phyloP scores from a whole-genome alignment of 2,329 filamentous ascomycete genomes.

The Tolypocladium guangdongense region DNA sequence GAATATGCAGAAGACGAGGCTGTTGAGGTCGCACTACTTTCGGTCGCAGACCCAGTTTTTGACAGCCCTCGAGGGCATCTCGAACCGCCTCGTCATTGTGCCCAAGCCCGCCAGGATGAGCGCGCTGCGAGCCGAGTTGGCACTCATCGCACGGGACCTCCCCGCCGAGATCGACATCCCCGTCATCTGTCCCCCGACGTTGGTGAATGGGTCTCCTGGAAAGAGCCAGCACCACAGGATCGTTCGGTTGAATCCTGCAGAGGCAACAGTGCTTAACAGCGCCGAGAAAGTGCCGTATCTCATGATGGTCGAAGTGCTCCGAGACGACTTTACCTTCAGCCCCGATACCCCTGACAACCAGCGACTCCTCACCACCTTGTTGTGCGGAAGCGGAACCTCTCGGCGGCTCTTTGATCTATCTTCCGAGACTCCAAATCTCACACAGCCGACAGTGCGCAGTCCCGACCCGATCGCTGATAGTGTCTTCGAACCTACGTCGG shows the following conservation, averaged over 20 bases:
- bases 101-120: slow-evolving; percentile 74
- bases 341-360: slow-evolving; percentile 64
- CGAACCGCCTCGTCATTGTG: slow-evolving; percentile 71
- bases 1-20: slow-evolving; percentile 54
- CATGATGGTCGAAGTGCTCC: slow-evolving; percentile 72
- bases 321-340: slow-evolving; percentile 76
- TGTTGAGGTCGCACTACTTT: slow-evolving; percentile 74
- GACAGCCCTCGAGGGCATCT: slow-evolving; percentile 72
- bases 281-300: slow-evolving; percentile 79
- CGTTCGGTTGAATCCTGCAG: slow-evolving; percentile 71
- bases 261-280: slow-evolving; percentile 77
- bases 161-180: slow-evolving; percentile 79
- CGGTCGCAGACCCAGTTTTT: slow-evolving; percentile 71
- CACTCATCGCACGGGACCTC: slow-evolving; percentile 68
- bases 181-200: slow-evolving; percentile 64
- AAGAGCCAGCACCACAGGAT: slow-evolving; percentile 74
- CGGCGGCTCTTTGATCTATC: slow-evolving; percentile 56
- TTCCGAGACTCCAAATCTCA: slow-evolving; percentile 51
- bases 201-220: slow-evolving; percentile 62
- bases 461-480: slow-evolving; percentile 49
- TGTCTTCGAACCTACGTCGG: slow-evolving; percentile 72
- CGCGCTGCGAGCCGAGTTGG: slow-evolving; percentile 69
- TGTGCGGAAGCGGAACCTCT: slow-evolving; percentile 44
- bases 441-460: slow-evolving; percentile 23
- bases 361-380: slow-evolving; percentile 46